Evolutionary conservation across 805 yeast genomes (phyloP).

Genomic region (Debaryomyces tyrocola): DNA sequence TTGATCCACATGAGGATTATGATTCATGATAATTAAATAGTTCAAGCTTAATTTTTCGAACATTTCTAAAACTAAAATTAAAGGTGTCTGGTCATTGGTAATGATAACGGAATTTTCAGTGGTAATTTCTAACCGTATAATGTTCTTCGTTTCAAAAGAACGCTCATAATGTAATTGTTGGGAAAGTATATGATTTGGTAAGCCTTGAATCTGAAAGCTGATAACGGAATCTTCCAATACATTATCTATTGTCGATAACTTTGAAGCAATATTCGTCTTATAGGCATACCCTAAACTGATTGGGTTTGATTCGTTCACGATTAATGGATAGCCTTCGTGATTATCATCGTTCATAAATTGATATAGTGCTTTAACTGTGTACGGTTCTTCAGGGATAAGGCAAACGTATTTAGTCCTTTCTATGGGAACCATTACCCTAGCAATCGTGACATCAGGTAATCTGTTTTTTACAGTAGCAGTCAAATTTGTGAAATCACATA

Average conservation of each 20-base stretch:
- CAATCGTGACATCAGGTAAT: slow-evolving; percentile 32
- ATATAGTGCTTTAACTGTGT: slow-evolving; percentile 19
- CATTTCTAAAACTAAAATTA: slow-evolving; percentile 31
- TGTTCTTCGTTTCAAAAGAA: slow-evolving; percentile 2
- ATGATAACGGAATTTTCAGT: slow-evolving; percentile 24
- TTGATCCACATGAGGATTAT: slow-evolving; percentile 8
- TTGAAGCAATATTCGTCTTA: slow-evolving; percentile 23
- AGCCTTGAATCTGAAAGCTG: slow-evolving; percentile 20
- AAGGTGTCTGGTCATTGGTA: slow-evolving; percentile 30
- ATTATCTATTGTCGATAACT: slow-evolving; percentile 7
- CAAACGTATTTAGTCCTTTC: slow-evolving; percentile 25
- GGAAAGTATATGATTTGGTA: slow-evolving; percentile 18
- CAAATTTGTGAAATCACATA: slow-evolving; percentile 30
- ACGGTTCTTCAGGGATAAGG: slow-evolving; percentile 22
- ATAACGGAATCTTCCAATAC: slow-evolving; percentile 7
- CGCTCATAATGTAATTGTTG: slow-evolving; percentile 25
- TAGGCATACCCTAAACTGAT: slow-evolving; percentile 34
- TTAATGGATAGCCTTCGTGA: slow-evolving; percentile 44
- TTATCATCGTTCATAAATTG: slow-evolving; percentile 27
- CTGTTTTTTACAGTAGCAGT: slow-evolving; percentile 26
- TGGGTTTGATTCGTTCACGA: slow-evolving; percentile 24
- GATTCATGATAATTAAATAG: slow-evolving; percentile 28
- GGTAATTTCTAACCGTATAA: slow-evolving; percentile 12
- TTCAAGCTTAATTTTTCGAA: slow-evolving; percentile 41
- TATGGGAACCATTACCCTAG: slow-evolving; percentile 31